phyloP scores from a whole-genome alignment of 202 grass and related monocot genomes.

The Carex arenaria region DNA sequence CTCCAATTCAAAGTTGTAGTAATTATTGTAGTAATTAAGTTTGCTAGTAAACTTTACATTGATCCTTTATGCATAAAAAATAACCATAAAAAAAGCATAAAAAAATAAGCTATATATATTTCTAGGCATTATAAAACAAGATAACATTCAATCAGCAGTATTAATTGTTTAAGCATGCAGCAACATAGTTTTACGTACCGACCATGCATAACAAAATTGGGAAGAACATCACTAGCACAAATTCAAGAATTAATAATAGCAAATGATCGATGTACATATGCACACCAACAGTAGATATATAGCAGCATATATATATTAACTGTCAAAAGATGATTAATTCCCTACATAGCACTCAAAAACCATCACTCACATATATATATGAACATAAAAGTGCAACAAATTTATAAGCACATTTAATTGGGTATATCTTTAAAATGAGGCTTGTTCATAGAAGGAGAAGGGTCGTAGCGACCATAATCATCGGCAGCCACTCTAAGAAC shows the following conservation, averaged over 20 bases:
- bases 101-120: too few species aligned
- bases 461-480: conserved; percentile 66
- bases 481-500: conserved; percentile 61
- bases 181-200: not conserved
- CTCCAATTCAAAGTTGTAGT: too few species aligned
- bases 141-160: not conserved
- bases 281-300: not conserved
- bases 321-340: conserved; percentile 23
- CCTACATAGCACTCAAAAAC: conserved; percentile 9
- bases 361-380: not conserved
- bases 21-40: too few species aligned
- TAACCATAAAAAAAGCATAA: too few species aligned
- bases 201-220: not conserved
- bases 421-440: conserved; percentile 95
- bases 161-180: not conserved
- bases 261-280: not conserved
- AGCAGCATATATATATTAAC: not conserved
- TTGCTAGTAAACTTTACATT: too few species aligned
- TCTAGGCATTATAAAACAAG: not conserved
- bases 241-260: not conserved
- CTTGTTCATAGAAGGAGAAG: conserved; percentile 65
- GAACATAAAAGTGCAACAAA: conserved; percentile 1
- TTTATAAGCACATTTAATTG: conserved; percentile 35
- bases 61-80: too few species aligned
- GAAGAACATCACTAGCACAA: not conserved